Conservation (phyloP, 2,329 filamentous ascomycete genomes). For the Chlorencoelia australis region DNA sequence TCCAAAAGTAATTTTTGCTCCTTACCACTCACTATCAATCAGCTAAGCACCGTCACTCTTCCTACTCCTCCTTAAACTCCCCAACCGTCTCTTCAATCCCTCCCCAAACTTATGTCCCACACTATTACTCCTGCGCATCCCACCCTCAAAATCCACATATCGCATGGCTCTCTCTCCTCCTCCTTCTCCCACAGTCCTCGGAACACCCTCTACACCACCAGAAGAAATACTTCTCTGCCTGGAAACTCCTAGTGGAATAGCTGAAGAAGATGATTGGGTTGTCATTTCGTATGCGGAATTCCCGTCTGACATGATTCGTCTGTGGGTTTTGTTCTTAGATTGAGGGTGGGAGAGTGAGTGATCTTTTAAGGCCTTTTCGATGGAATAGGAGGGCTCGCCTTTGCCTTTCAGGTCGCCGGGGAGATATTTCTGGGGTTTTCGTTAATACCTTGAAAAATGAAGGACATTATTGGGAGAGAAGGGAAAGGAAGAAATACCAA, state of each 20-base stretch:
- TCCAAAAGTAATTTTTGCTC: too few species aligned
- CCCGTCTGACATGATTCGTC: conserved; percentile 19
- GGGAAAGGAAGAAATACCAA: conserved; percentile 49
- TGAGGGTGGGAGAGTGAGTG: conserved; percentile 27
- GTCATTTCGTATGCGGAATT: conserved; percentile 40
- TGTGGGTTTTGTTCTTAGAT: conserved; percentile 30
- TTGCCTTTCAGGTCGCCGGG: conserved; percentile 75
- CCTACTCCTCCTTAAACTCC: conserved; percentile 38
- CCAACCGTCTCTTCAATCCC: conserved; percentile 43
- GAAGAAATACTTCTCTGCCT: conserved; percentile 25
- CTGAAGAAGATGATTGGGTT: conserved; percentile 19
- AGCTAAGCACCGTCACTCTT: too few species aligned
- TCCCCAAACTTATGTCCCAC: conserved; percentile 35
- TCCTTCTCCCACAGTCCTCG: background rate
- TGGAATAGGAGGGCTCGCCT: conserved; percentile 63
- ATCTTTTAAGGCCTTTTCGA: conserved; percentile 57
- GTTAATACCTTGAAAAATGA: background rate
- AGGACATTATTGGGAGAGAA: background rate
- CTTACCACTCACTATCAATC: too few species aligned
- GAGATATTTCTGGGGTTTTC: conserved; percentile 46
- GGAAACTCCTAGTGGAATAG: conserved; percentile 35
- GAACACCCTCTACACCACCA: background rate
- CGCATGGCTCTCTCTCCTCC: conserved; percentile 6
- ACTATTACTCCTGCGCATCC: conserved; percentile 24
- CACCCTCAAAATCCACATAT: conserved; percentile 10